Conservation (phyloP, 139 green algal genomes). For the Marvania coccoides region DNA sequence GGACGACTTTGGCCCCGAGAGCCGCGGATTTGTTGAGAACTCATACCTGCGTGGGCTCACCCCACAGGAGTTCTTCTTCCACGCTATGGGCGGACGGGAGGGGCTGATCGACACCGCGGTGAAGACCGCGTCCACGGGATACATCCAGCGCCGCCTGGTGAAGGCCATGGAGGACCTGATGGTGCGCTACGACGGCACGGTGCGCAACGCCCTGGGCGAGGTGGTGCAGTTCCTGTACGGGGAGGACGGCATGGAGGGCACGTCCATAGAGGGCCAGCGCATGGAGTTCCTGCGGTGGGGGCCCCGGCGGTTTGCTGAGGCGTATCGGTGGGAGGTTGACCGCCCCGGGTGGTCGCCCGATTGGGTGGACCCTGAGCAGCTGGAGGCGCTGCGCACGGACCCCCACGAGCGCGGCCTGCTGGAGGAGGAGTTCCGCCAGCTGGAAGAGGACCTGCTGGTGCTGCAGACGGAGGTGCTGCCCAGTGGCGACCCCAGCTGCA, state of each 20-base stretch:
- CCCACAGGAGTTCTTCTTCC: conserved; percentile 99
- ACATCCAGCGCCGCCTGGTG: conserved; percentile 85
- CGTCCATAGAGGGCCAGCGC: conserved; percentile 83
- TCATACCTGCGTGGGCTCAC: conserved; percentile 93
- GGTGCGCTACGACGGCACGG: conserved; percentile 91
- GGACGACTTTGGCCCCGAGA: conserved; percentile 94
- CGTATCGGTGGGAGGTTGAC: conserved; percentile 53
- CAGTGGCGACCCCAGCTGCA: conserved; percentile 66
- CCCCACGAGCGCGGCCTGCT: conserved; percentile 32
- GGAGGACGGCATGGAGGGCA: conserved; percentile 98
- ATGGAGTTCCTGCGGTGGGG: conserved; percentile 70
- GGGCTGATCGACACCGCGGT: conserved; percentile 99
- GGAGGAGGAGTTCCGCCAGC: conserved; percentile 36
- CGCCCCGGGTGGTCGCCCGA: conserved; percentile 38
- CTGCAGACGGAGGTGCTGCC: conserved; percentile 75
- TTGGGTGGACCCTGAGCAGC: conserved; percentile 47
- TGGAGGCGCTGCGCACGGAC: conserved; percentile 51
- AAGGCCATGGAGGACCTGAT: conserved; percentile 99
- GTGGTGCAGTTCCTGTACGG: conserved; percentile 98
- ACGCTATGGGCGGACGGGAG: conserved; percentile 98
- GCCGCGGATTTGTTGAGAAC: conserved; percentile 96
- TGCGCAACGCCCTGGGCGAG: conserved; percentile 81
- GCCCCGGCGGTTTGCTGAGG: conserved; percentile 39
- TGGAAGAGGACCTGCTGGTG: conserved; percentile 60
- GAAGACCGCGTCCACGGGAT: conserved; percentile 89